Evolutionary conservation across 805 yeast genomes (phyloP), one percentile per base, ranked within the genome.

Genomic region (Jamesozyma hellenica): DNA sequence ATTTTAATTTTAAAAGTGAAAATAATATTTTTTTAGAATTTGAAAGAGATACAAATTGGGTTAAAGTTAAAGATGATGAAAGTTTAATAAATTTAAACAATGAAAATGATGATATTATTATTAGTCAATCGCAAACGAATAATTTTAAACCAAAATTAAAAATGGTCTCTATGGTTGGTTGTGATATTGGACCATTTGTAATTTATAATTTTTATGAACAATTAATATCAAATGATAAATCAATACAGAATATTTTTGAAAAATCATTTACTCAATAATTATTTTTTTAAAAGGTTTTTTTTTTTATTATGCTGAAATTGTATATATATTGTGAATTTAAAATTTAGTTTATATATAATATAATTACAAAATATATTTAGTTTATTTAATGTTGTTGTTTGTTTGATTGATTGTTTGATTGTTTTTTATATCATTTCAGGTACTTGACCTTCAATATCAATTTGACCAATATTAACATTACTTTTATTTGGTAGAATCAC

Each of bases 131-230:
- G 2, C 13, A 18, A 4, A 25, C 31, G 7, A 26, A 27, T 36
- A 35, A 8, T 35, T 41, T 43, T 32, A 38, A 34, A 12, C 57
- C 57, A 0, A 47, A 50, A 15, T 50, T 56, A 10, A 55, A 55
- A 37, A 52, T 61, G 39, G 45, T 56, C 4, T 66, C 72, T 0
- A 43, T 69, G 13, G 60, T 65, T 15, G 66, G 63, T 23, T 65
- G 69, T 25, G 67, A 65, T 41, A 47, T 61, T 14, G 70, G 68
- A 0, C 67, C 70, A 0, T 36, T 70, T 14, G 54, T 67, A 2
- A 60, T 72, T 34, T 67, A 64, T 38, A 55, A 66, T 18, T 66
- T 63, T 35, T 53, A 62, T 14, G 67, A 63, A 38, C 35, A 35
- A 15, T 28, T 48, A 27, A 21, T 34, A 16, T 12, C 26, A 15